These are phyloP conservation scores for Agaricus bisporus DNA, from an alignment of 768 basidiomycete genomes.

Conservation along the genomic window DNA sequence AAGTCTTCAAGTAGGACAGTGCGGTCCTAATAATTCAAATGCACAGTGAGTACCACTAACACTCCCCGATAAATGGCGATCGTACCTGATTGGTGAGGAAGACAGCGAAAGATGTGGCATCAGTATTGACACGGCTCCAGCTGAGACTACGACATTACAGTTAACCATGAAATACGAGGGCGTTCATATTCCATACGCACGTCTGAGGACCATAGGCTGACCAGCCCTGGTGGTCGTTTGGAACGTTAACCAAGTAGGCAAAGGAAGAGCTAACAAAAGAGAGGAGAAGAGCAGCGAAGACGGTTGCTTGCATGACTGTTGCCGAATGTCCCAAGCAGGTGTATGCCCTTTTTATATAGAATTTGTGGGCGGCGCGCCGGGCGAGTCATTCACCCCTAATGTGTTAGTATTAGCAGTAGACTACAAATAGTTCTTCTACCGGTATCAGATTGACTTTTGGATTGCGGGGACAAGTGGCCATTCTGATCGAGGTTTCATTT, in stretches of 20 bases:
- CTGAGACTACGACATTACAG: neutral
- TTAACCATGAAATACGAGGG: neutral
- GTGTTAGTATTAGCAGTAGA: neutral
- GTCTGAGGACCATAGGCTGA: neutral
- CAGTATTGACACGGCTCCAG: conserved; percentile 5
- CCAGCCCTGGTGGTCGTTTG: conserved; percentile 8
- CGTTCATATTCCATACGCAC: neutral
- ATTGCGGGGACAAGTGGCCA: neutral
- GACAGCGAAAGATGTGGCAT: conserved; percentile 2
- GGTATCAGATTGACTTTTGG: neutral
- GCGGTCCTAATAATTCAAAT: conserved; percentile 1
- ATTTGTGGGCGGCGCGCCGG: neutral
- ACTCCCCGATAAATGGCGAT: neutral
- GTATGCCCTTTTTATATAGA: neutral
- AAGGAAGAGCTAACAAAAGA: conserved; percentile 4
- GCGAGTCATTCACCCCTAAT: too few relatives aligned
- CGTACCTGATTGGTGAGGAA: conserved; percentile 9
- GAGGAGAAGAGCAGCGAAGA: conserved; percentile 2
- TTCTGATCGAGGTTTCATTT: neutral
- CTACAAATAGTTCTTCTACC: neutral
- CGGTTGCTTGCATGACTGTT: neutral
- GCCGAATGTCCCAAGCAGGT: neutral
- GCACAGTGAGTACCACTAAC: neutral
- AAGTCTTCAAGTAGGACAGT: neutral
- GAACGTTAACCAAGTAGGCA: conserved; percentile 8